Conservation (phyloP, 73 alveolate genomes). For the Stentor coeruleus region DNA sequence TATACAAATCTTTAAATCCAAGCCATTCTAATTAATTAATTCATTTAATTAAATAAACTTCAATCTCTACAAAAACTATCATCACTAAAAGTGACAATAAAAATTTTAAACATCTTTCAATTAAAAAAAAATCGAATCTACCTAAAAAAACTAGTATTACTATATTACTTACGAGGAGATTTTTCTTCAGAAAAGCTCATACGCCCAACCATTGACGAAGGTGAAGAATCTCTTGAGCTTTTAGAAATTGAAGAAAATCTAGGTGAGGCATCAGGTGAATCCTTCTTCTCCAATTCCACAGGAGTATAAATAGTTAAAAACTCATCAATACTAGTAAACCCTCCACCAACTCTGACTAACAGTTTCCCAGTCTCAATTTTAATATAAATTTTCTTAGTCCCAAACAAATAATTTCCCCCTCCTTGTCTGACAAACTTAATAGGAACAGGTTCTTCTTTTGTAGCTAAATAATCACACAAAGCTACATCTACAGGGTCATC, state of each 20-base stretch:
- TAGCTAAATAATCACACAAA: conserved; percentile 19
- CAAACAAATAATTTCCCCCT: conserved; percentile 32
- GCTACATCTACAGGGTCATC: conserved; percentile 33
- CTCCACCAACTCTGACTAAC: conserved; percentile 33
- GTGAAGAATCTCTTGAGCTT: neutral
- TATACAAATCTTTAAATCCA: too few relatives aligned
- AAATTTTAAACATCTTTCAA: too few relatives aligned
- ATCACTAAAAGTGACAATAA: too few relatives aligned
- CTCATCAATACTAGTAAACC: conserved; percentile 36
- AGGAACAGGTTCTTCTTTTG: conserved; percentile 24
- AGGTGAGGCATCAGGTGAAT: conserved; percentile 12
- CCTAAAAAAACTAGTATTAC: too few relatives aligned
- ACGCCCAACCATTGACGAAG: neutral
- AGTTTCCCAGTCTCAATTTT: conserved; percentile 29
- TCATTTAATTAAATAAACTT: too few relatives aligned
- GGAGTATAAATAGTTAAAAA: conserved; percentile 32
- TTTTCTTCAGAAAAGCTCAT: neutral
- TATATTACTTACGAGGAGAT: neutral
- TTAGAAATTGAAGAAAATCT: neutral
- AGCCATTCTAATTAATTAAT: too few relatives aligned
- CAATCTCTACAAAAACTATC: too few relatives aligned
- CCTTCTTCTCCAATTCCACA: conserved; percentile 41
- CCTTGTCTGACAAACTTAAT: conserved; percentile 29
- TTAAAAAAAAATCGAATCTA: too few relatives aligned
- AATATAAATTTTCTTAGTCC: conserved; percentile 32